These are phyloP conservation scores for Leccinum fibrillosum DNA, from an alignment of 768 basidiomycete genomes.

Conservation along the genomic window DNA sequence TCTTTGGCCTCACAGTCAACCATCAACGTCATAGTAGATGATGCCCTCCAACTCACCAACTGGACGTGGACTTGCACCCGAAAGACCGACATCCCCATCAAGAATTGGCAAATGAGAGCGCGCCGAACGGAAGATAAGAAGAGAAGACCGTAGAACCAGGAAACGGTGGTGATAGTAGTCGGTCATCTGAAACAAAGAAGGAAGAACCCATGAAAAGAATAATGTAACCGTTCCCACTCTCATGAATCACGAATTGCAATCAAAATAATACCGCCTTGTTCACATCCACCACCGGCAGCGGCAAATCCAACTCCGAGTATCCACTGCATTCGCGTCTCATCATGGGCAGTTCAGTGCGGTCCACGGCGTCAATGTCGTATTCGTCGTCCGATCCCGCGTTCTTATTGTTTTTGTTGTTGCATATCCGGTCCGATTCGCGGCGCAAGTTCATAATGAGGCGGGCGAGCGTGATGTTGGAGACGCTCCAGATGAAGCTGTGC, in stretches of 20 bases:
- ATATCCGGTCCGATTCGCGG: constrained; percentile 2
- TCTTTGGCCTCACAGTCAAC: no score
- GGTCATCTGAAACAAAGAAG: background rate
- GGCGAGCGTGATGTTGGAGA: constrained; percentile 32
- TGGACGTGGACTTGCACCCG: no score
- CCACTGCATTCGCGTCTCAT: background rate
- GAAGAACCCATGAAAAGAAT: background rate
- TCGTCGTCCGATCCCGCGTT: no score
- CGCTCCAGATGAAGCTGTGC: constrained; percentile 26
- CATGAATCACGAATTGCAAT: background rate
- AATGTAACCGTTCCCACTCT: background rate
- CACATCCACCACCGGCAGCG: no score
- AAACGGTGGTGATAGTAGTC: background rate
- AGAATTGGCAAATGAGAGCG: background rate
- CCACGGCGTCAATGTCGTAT: background rate
- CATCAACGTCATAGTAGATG: no score
- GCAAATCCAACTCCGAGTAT: background rate
- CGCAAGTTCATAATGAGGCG: constrained; percentile 35
- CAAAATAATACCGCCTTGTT: background rate
- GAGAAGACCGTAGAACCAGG: background rate
- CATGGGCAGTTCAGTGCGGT: constrained; percentile 5
- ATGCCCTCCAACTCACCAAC: background rate
- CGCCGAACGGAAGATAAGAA: background rate
- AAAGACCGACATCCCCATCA: background rate
- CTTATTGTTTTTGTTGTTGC: no score